Base-by-base conservation (phyloP, 1,284 basidiomycete genomes). In the Rhodotorula sp. region DNA sequence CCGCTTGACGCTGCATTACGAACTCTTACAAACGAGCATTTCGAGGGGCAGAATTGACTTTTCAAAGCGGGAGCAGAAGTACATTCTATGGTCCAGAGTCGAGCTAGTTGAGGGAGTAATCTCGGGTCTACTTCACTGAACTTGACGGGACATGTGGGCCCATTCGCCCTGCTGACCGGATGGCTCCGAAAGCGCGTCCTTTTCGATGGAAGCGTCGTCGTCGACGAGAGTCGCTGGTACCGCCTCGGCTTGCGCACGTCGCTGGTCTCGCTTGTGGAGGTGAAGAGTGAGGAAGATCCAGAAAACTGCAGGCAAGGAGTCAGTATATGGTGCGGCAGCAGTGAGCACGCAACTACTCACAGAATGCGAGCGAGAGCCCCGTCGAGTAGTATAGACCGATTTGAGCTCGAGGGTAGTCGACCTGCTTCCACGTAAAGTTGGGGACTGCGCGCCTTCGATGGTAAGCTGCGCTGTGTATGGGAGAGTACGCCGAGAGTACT, bases 361-460 rank as follows among this genome's bases (percentile, higher is more conserved):
- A 58, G 5, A 64, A 56, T 5, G 47, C 20, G 29, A 58, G 6
- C 47, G 56, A 58, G 39, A 79, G 67, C 0, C 59, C 68, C 16
- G 78, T 64, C 6, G 70, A 69, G 67, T 76, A 80, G 5, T 70
- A 74, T 72, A 75, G 76, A 0, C 80, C 80, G 60, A 78, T 79
- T 3, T 65, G 67, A 2, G 79, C 78, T 20, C 69, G 64, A 0
- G 80, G 80, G 73, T 80, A 80, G 21, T 79, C 76, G n/a, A 66
- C 73, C 21, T 79, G 80, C 64, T 79, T 79, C 80, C 80, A 81
- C 6, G 79, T 78, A 48, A 81, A 80, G 67, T 79, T 79, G 2
- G 80, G 80, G 47, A 48, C 62, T 49, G 64, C 2, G 58, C 10
- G 61, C 60, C 15, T 46, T 49, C 29, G 54, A 47, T 47, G 5